phyloP scores from a whole-genome alignment of 2,329 filamentous ascomycete genomes.

The Huntiella abstrusa region DNA sequence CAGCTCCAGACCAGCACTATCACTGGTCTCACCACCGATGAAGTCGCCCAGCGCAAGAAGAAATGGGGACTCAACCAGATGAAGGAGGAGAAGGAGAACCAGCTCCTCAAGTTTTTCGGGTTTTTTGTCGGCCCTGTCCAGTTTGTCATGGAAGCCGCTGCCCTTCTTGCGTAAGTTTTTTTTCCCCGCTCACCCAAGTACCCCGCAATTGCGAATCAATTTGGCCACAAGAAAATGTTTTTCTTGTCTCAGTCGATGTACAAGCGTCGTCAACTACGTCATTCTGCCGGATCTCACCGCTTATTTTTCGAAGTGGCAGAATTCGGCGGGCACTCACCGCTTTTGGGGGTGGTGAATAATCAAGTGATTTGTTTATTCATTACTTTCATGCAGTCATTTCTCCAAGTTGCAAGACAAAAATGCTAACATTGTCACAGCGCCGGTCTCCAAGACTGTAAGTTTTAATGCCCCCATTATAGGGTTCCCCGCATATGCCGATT shows the following conservation, averaged over 20 bases:
- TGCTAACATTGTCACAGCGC: constrained; percentile 9
- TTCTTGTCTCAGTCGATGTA: too few relatives aligned
- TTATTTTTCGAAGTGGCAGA: too few relatives aligned
- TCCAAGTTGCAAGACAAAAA: not conserved
- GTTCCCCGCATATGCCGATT: too few relatives aligned
- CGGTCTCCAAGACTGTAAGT: constrained; percentile 12
- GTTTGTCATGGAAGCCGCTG: constrained; percentile 81
- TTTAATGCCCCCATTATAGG: too few relatives aligned
- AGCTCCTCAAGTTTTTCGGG: constrained; percentile 61
- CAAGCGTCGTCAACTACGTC: too few relatives aligned
- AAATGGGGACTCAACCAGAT: constrained; percentile 73
- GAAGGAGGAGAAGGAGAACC: constrained; percentile 78
- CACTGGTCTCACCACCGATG: constrained; percentile 49
- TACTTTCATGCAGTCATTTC: too few relatives aligned
- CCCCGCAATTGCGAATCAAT: not conserved
- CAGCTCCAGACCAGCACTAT: constrained; percentile 55
- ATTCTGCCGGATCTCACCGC: too few relatives aligned
- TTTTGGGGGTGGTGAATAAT: too few relatives aligned
- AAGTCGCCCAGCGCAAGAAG: constrained; percentile 44
- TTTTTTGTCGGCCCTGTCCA: constrained; percentile 84
- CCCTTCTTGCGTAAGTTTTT: constrained; percentile 65
- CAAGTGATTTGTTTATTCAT: too few relatives aligned
- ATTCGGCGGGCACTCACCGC: too few relatives aligned
- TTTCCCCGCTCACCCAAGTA: constrained; percentile 39
- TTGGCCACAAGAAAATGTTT: not conserved